Evolutionary conservation across 768 basidiomycete genomes (phyloP).

Genomic region (Podaxis carcinomalis): DNA sequence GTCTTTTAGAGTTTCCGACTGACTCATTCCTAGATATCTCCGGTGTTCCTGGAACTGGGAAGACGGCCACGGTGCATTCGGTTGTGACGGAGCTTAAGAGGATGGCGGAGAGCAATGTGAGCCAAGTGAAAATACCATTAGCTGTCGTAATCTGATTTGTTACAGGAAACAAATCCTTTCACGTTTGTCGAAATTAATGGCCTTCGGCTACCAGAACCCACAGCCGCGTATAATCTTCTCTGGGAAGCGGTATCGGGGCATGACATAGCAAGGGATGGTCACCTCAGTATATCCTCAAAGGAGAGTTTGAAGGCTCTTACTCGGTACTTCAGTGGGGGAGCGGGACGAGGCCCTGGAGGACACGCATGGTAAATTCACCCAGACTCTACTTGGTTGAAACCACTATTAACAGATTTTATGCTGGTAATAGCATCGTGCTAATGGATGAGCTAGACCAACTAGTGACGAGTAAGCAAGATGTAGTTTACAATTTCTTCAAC

Average conservation of each 20-base stretch:
- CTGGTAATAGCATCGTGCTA: slow-evolving; percentile 71
- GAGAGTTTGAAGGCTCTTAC: slow-evolving; percentile 80
- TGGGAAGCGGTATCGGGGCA: slow-evolving; percentile 93
- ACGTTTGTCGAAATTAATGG: slow-evolving; percentile 98
- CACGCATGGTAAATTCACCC: slow-evolving; percentile 76
- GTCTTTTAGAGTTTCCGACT: slow-evolving; percentile 5
- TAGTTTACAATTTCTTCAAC: slow-evolving; percentile 99
- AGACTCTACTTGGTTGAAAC: neutral
- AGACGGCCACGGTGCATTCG: slow-evolving; percentile 96
- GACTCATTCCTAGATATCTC: slow-evolving; percentile 69
- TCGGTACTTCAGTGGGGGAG: slow-evolving; percentile 67
- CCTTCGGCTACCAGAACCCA: slow-evolving; percentile 85
- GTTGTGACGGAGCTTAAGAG: slow-evolving; percentile 86
- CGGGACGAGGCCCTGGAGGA: slow-evolving; percentile 64
- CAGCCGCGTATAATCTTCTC: slow-evolving; percentile 86
- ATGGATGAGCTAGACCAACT: slow-evolving; percentile 99
- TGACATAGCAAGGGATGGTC: slow-evolving; percentile 56
- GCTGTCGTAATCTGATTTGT: neutral
- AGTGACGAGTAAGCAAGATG: slow-evolving; percentile 93
- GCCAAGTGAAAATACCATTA: slow-evolving; percentile 19
- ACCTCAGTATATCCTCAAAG: slow-evolving; percentile 67
- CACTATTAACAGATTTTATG: neutral
- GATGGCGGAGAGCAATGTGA: slow-evolving; percentile 77
- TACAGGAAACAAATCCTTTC: slow-evolving; percentile 88
- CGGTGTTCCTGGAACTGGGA: slow-evolving; percentile 98